Evolutionary conservation across 176 grass and related monocot genomes (phyloP), one percentile per base, ranked within the genome.

Genomic region (Cenchrus purpureus): DNA sequence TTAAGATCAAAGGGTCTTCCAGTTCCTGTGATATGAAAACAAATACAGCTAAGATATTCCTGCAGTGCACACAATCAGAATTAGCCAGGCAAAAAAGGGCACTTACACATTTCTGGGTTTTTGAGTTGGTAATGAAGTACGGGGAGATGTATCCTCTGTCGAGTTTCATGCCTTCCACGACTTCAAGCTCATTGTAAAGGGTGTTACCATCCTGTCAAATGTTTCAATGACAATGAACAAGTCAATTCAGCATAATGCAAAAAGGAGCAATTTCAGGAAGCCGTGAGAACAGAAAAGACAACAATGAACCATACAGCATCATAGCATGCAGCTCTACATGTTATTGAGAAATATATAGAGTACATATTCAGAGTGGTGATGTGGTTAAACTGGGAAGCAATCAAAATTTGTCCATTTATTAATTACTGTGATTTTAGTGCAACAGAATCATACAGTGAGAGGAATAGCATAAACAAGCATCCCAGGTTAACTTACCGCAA

Each of bases 71-170:
- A 77, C 2, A 77, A 62, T 51, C 5, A 86, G 63, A 65, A 4
- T 25, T 65, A 5, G 12, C n/a, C 14, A 6, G 31, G 44, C 20
- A 32, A 49, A 56, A 40, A 25, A 58, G 1, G 58, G 22, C 55
- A 95, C 96, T 94, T 92, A 99, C 97, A 86, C 93, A 99, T 92
- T 99, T 99, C 86, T 99, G 97, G 79, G 83, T 96, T 79, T 99
- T 99, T 37, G 64, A 88, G 78, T 94, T 92, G 60, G 97, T 96
- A 80, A 99, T 68, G n/a, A 99, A 99, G 70, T 99, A 99, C 9
- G 97, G 97, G 71, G 97, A 99, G 87, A 99, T 99, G 83, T 96
- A 99, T 54, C 97, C 93, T 76, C 97, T 88, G 74, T 99, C 97
- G 58, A 99, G 90, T 67, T 99, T 96, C 97, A 99, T 99, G 69